Base-by-base conservation (phyloP, 2,329 filamentous ascomycete species). In the Aspergillus niger region DNA sequence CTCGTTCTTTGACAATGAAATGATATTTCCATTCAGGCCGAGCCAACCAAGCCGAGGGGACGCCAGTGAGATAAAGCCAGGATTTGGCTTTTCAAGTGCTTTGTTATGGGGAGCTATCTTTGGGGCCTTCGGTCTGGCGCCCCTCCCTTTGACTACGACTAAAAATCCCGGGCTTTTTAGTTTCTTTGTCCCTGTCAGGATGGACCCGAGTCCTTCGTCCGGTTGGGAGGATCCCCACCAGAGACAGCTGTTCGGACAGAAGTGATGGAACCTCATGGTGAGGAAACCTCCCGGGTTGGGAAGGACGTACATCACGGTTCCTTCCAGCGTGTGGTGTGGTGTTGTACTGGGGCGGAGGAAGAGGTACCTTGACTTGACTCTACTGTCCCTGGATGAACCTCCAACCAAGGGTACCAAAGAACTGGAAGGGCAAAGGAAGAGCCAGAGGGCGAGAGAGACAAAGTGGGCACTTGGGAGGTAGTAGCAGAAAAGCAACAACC, bases 1-100 rank as follows among this genome's bases (percentile, higher is more conserved):
- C 26, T 57, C 36, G 41, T 60, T 62, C 62, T 70, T 68, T 66
- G 63, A 68, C 56, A 66, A 64, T 60, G 60, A 66, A 36, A 61
- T 58, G 58, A 61, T 55, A 54, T 67, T 63, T 60, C 60, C 59
- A 67, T 63, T 59, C 54, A 55, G 55, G 62, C 61, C 59, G 61
- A 67, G 62, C 68, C 65, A 70, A 69, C 66, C 58, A 63, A 50
- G 54, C 36, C 36, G 59, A 47, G 58, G 59, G 57, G 55, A 56
- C 13, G 51, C 28, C 47, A 38, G 55, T 38, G 32, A 59, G 61
- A 62, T 62, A 64, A 61, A 65, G 63, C 55, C 58, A 60, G 59
- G 59, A 57, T 64, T 62, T 62, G 62, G 55, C 55, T 60, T 62
- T 60, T 60, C 63, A 32, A 65, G 62, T 64, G 59, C 62, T 65